Evolutionary conservation across 2,329 filamentous ascomycete genomes (phyloP).

Genomic region (Fonsecaea nubica): DNA sequence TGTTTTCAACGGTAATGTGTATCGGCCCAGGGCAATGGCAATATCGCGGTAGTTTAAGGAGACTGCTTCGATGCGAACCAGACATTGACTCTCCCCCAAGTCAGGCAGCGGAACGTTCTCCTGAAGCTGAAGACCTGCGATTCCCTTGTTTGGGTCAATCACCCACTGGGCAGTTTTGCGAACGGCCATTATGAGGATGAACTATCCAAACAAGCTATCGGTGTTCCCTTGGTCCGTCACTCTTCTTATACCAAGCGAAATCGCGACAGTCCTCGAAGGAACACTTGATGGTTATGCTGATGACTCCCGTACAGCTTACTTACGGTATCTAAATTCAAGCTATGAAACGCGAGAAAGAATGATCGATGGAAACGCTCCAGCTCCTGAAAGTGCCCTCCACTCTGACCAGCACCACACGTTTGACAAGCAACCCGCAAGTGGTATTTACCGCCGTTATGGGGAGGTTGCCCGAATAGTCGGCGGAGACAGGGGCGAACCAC

Average conservation of each 20-base stretch:
- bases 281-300: no score
- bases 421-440: background rate
- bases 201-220: no score
- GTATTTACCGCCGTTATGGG: background rate
- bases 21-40: slow-evolving; percentile 59
- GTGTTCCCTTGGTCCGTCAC: no score
- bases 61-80: slow-evolving; percentile 37
- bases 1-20: slow-evolving; percentile 51
- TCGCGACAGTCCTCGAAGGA: no score
- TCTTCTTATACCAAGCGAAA: no score
- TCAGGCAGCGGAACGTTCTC: background rate
- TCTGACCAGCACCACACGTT: no score
- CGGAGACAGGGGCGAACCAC: background rate
- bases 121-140: background rate
- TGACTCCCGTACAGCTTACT: no score
- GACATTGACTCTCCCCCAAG: background rate
- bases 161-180: background rate
- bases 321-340: no score
- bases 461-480: background rate
- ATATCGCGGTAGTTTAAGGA: slow-evolving; percentile 60
- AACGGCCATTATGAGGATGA: background rate
- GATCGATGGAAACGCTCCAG: no score
- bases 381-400: no score
- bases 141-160: background rate
- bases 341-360: no score